Base-by-base conservation (phyloP, 2,329 filamentous ascomycete genomes). In the Xylariaceae sp. region DNA sequence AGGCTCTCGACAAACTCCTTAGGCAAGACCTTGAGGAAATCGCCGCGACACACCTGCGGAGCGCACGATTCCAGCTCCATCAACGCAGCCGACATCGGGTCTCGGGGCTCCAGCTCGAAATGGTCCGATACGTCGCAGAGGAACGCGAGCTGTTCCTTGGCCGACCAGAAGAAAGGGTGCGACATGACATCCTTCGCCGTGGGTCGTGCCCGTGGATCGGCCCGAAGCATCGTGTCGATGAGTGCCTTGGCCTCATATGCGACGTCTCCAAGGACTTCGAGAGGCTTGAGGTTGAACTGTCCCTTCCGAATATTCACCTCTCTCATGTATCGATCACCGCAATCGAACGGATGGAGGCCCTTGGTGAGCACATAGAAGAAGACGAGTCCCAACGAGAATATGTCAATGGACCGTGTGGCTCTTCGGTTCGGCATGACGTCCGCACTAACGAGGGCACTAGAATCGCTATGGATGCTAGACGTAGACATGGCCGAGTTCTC, bases 351-450 rank as follows among this genome's bases (percentile, higher is more conserved):
- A 73, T 99, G 94, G 1, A 83, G 85, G 13, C 94, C 94, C 63
- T 92, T 89, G 1, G 93, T 97, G 61, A 99, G 81, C n/a, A 97
- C 92, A 73, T 97, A 99, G 77, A 92, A 97, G 78, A 97, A 99
- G n/a, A 99, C 92, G 56, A 96, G 88, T 1, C 94, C 94, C 42
- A 99, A 82, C 0, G 92, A 96, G 77, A 99, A 99, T 30, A 99
- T 96, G 71, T 99, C 94, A 62, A 97, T 97, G 7, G 94, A 90
- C 51, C 94, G 88, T 51, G 96, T 99, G 5, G 95, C 93, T 55
- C 94, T 89, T 60, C 92, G 87, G 66, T 85, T 86, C 66, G 69
- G 80, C 76, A 78, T 82, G 72, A 85, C 77, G 15, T 84, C 82
- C 10, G 84, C 78, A 47, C 78, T 79, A 7, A 82, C 79, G 4